phyloP scores from a whole-genome alignment of 2,329 filamentous ascomycete genomes.

The Sphaceloma murrayae region DNA sequence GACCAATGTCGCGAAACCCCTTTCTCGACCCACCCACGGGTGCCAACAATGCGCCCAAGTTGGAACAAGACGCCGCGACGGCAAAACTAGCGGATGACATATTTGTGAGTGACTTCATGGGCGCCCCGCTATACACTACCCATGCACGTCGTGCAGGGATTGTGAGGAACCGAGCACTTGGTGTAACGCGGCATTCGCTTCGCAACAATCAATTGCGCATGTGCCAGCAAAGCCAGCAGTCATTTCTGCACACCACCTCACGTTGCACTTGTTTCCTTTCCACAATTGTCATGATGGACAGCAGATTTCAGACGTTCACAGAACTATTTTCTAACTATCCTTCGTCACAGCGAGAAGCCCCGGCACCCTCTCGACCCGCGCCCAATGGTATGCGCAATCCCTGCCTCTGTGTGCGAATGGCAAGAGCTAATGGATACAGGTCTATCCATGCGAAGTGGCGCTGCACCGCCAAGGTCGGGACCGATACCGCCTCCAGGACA shows the following conservation, averaged over 20 bases:
- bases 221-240: constrained; percentile 1
- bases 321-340: constrained; percentile 36
- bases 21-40: constrained; percentile 48
- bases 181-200: constrained; percentile 7
- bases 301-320: constrained; percentile 31
- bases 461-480: constrained; percentile 38
- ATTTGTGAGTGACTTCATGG: constrained; percentile 54
- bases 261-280: background rate
- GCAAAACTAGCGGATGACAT: constrained; percentile 56
- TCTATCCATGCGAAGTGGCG: constrained; percentile 33
- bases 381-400: constrained; percentile 29
- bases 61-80: constrained; percentile 36
- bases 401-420: too few species aligned
- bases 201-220: background rate
- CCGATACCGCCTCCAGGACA: constrained; percentile 43
- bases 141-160: constrained; percentile 13
- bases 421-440: constrained; percentile 24
- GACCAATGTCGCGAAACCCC: constrained; percentile 61
- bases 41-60: constrained; percentile 11
- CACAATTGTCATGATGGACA: constrained; percentile 29
- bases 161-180: constrained; percentile 6
- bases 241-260: too few species aligned
- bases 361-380: constrained; percentile 51
- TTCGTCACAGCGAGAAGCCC: constrained; percentile 53
- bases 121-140: background rate